Percentiles rank a stretch among this genome's conserved stretches.
These are phyloP conservation scores for Ampelocalamus luodianensis DNA, from an alignment of 176 grass and related monocot species.

Conservation along the genomic window DNA sequence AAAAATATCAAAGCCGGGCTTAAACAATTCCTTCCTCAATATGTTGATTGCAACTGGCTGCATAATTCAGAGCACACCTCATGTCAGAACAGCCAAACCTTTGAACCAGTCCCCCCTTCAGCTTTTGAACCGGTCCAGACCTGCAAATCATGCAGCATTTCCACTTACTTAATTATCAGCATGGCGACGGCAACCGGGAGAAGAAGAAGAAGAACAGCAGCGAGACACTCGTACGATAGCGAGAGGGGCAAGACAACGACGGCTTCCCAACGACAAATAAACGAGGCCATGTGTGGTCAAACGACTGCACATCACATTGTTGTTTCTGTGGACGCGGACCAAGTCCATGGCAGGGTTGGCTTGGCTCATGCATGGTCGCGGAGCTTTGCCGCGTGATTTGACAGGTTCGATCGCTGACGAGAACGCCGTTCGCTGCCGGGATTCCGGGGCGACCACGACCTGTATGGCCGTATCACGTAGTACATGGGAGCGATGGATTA, in stretches of 20 bases:
- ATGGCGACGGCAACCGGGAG: not conserved
- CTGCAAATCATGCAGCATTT: not conserved
- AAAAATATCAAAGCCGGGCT: not conserved
- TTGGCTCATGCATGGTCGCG: not conserved
- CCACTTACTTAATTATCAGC: not conserved
- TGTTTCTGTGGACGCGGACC: slow-evolving; percentile 4
- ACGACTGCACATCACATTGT: slow-evolving; percentile 9
- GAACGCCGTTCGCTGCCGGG: slow-evolving; percentile 20
- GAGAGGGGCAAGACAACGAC: not conserved
- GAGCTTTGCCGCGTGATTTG: slow-evolving; percentile 24
- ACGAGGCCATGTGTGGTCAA: slow-evolving; percentile 16
- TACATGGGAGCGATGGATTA: not conserved
- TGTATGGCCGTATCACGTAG: not conserved
- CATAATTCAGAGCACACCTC: slow-evolving; percentile 14
- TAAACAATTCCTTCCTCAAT: not conserved
- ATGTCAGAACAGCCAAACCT: not conserved
- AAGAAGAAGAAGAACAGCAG: not conserved
- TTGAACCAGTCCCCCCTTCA: slow-evolving; percentile 45
- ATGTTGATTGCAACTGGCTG: slow-evolving; percentile 37
- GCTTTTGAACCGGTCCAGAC: slow-evolving; percentile 51
- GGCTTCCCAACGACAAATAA: not conserved
- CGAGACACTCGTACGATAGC: too few relatives aligned
- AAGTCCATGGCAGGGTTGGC: not conserved
- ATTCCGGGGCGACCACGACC: slow-evolving; percentile 27
- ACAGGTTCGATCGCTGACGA: not conserved